phyloP scores from a whole-genome alignment of 192 early-diverging fungal genomes.

The Podila clonocystis region DNA sequence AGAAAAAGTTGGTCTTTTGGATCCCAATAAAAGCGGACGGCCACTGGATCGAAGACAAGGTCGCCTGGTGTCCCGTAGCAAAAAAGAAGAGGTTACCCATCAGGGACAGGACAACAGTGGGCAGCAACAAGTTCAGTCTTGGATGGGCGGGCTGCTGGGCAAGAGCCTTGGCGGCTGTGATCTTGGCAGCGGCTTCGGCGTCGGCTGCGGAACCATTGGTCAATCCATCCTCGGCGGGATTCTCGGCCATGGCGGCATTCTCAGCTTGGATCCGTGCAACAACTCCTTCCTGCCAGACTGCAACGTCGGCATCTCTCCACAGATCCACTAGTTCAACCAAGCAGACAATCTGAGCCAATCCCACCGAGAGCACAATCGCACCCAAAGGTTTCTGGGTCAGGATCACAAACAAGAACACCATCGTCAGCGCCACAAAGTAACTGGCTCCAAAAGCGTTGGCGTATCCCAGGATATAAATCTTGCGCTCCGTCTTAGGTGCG shows the following conservation, averaged over 20 bases:
- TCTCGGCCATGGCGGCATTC: conserved; percentile 2
- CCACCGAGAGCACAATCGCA: conserved; percentile 63
- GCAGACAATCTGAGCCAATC: conserved; percentile 54
- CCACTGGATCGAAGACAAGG: conserved; percentile 92
- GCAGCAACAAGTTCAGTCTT: conserved; percentile 45
- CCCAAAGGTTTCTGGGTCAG: conserved; percentile 88
- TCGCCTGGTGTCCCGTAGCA: conserved; percentile 93
- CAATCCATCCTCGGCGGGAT: background rate
- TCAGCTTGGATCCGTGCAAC: conserved; percentile 13
- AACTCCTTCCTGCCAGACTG: conserved; percentile 20
- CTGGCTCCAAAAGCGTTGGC: conserved; percentile 75
- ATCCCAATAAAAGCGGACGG: conserved; percentile 89
- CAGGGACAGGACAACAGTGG: conserved; percentile 58
- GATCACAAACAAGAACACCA: conserved; percentile 69
- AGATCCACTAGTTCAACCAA: conserved; percentile 62
- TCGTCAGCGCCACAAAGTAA: conserved; percentile 70
- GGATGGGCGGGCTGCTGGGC: conserved; percentile 17
- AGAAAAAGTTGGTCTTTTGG: conserved; percentile 70
- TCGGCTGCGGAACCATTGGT: background rate
- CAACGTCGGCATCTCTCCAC: conserved; percentile 43
- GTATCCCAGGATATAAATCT: conserved; percentile 63
- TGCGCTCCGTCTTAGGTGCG: conserved; percentile 25
- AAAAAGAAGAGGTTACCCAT: conserved; percentile 79
- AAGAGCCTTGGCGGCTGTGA: conserved; percentile 4
- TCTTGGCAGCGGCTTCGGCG: conserved; percentile 4